Evolutionary conservation across 768 basidiomycete species (phyloP), one percentile per base, ranked within the genome.

Genomic region (Mrakia blollopis): DNA sequence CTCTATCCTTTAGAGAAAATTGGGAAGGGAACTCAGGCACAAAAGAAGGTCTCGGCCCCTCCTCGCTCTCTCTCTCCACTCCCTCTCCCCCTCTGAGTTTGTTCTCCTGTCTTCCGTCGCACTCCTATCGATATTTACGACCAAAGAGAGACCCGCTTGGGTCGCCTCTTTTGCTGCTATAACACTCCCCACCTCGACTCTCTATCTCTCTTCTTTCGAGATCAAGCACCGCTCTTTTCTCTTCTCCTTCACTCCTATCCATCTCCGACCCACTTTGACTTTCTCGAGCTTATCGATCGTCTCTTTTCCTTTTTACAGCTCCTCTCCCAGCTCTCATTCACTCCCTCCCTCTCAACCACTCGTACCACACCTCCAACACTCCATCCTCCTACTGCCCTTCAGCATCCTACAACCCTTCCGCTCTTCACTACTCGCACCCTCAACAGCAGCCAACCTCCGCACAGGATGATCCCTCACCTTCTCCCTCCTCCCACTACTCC

Each of bases 401-500:
- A 61, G 23, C 60, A 39, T n/a, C 61, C 21, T 61, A 62, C 62
- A 54, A 37, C 61, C 16, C 73, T 16, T 1, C 23, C 30, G 14
- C 23, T 18, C n/a, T n/a, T n/a, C 30, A 37, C 21, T 44, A 41
- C 39, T 11, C 73, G 23, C 35, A 39, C 60, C 13, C 35, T 25
- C 63, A 67, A 44, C 25, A 44, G 25, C 21, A n/a, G 39, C 7
- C 69, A 28, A 47, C 67, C 39, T 21, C 41, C n/a, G n/a, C n/a
- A n/a, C n/a, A n/a, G 30, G 52, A 72, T 16, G 73, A 74, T 30
- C 52, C 63, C 35, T 39, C 44, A 6, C 73, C 73, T 23, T 74
- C 73, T 4, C 63, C 73, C 16, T 74, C 73, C 8, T 74, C 73
- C 44, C 57, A 74, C n/a, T 47, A 74, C 65, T 39, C 61, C 37